Evolutionary conservation across 371 early-diverging fungal genomes (phyloP), one percentile per base, ranked within the genome.

Genomic region (Mortierella sp.): DNA sequence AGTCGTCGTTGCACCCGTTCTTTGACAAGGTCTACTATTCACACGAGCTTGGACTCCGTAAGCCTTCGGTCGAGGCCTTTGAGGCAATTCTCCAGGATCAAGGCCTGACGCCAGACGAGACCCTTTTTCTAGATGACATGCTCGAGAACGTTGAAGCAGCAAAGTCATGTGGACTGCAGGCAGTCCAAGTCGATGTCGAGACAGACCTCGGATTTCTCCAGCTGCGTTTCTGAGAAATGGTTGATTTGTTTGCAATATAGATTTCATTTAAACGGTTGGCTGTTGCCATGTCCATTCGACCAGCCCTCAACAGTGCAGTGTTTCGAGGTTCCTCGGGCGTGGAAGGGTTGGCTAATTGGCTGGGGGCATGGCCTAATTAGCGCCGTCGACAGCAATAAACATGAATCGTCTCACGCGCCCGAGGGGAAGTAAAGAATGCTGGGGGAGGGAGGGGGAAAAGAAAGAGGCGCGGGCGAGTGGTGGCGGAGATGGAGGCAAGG

Each of bases 1-100:
- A 76, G 28, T 52, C 25, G 9, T 61, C 62, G 5, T 29, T 76
- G 30, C 57, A 72, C 25, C 62, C 72, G 23, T 76, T 64, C 62
- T 76, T 76, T 51, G 65, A 72, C 64, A 71, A 76, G 53, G 66
- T 76, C 25, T 71, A 68, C 23, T 72, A 76, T 25, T 76, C 77
- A 4, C 77, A 76, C 21, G 77, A 65, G 28, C 71, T 76, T 55
- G 72, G 68, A 1, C 50, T 47, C 44, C 68, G 77, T 19, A 76
- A 76, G 23, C 77, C 77, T 9, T 72, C 77, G 26, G 60, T 60
- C 48, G 77, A 71, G 45, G 77, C 77, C 15, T 76, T 76, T 68
- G 77, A 71, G 30, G 52, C 44, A 23, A 72, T 76, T n/a, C 29
- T 76, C 43, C 43, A 62, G 68, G 77, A 71, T 12, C 65, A 71